These are phyloP conservation scores for Naganishia sp. DNA, from an alignment of 1,284 basidiomycete genomes.

Conservation along the genomic window DNA sequence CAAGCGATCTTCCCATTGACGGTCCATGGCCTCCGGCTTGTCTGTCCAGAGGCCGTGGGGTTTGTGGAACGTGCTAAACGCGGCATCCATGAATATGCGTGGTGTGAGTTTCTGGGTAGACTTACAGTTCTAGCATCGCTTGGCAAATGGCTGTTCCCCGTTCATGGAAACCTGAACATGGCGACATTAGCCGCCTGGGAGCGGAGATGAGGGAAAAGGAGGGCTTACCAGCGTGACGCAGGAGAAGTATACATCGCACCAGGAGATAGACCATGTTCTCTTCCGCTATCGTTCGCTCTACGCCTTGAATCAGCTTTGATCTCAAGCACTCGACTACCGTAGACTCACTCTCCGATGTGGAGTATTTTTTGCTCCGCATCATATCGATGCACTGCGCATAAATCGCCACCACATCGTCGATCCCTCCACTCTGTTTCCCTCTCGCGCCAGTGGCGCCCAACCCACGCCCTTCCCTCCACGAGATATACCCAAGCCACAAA, in stretches of 20 bases:
- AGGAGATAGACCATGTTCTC: constrained; percentile 51
- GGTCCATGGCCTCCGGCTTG: neutral
- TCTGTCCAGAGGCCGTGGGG: constrained; percentile 40
- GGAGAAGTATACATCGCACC: constrained; percentile 56
- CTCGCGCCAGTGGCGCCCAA: constrained; percentile 35
- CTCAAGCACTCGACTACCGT: no score
- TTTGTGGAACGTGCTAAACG: constrained; percentile 53
- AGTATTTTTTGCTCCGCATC: constrained; percentile 28
- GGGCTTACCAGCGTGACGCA: constrained; percentile 72
- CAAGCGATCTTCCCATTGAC: constrained; percentile 41
- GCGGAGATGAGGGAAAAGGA: neutral
- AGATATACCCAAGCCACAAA: constrained; percentile 48
- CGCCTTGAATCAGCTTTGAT: neutral
- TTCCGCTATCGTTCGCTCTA: constrained; percentile 36
- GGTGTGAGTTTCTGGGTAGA: neutral
- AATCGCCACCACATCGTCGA: constrained; percentile 49
- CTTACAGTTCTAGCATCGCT: constrained; percentile 57
- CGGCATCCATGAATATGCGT: constrained; percentile 5
- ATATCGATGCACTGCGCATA: constrained; percentile 45
- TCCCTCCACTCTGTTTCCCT: constrained; percentile 34
- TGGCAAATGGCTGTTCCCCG: constrained; percentile 57
- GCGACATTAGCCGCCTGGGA: neutral
- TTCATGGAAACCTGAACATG: constrained; percentile 54
- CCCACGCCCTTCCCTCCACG: constrained; percentile 49
- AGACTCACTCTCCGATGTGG: constrained; percentile 16